Conservation (phyloP, 768 basidiomycete species). For the Pleurotus tuber-regium region DNA sequence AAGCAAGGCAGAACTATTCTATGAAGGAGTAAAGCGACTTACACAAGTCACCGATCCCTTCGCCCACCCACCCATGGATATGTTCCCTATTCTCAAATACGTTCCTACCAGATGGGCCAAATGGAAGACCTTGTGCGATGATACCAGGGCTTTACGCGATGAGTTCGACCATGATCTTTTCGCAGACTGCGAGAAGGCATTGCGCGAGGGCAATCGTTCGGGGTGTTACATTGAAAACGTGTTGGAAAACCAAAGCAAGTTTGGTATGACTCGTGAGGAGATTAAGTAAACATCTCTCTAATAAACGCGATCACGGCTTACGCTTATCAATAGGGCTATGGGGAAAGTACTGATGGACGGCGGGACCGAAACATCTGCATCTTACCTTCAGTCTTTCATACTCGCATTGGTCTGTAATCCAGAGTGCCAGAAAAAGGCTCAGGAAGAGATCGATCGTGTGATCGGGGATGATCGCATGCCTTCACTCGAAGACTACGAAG, state of each 20-base stretch:
- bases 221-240: not conserved
- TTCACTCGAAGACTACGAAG: not conserved
- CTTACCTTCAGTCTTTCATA: too few relatives aligned
- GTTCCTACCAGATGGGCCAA: constrained; percentile 16
- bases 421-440: not conserved
- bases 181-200: not conserved
- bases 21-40: not conserved
- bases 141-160: constrained; percentile 1
- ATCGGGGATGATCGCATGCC: not conserved
- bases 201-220: not conserved
- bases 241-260: too few relatives aligned
- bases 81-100: constrained; percentile 16
- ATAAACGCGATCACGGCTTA: too few relatives aligned
- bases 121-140: constrained; percentile 14
- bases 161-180: constrained; percentile 5
- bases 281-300: too few relatives aligned
- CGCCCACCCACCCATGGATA: constrained; percentile 15
- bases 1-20: constrained; percentile 9
- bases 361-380: too few relatives aligned
- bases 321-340: too few relatives aligned
- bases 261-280: too few relatives aligned
- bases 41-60: constrained; percentile 5
- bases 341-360: too few relatives aligned
- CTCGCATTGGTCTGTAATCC: not conserved
- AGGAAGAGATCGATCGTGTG: constrained; percentile 1